A percentile compares a stretch with the other conserved stretches of the same genome.
These are phyloP conservation scores for Cornus kousa DNA, from an alignment of 148 eudicot species.

Conservation along the genomic window DNA sequence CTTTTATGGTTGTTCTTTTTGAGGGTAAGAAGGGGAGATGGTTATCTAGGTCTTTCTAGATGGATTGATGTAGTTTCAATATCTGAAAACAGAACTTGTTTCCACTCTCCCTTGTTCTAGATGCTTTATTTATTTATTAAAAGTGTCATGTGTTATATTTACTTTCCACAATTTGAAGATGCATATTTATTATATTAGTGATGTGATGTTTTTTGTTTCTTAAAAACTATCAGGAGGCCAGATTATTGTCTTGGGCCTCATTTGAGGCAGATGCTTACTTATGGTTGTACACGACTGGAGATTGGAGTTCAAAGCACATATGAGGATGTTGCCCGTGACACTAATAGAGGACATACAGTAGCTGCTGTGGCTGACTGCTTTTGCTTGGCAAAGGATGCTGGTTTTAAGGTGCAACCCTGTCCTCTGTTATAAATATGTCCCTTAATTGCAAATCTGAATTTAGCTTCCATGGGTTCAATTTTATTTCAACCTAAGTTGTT, in stretches of 20 bases:
- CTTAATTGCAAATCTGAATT: conserved; percentile 9
- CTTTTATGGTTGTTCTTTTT: neutral
- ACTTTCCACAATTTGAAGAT: neutral
- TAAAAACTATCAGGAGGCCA: conserved; percentile 66
- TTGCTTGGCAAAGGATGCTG: conserved; percentile 98
- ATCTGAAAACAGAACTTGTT: too few species aligned
- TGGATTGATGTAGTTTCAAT: too few species aligned
- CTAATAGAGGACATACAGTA: conserved; percentile 98
- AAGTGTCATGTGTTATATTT: neutral
- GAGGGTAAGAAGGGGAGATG: neutral
- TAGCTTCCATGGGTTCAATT: neutral
- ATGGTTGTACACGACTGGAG: conserved; percentile 74
- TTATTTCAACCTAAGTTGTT: neutral
- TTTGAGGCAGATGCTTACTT: conserved; percentile 35
- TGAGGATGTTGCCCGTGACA: conserved; percentile 98
- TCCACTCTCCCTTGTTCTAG: too few species aligned
- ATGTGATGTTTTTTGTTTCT: neutral
- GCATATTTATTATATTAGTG: neutral
- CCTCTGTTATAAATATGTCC: neutral
- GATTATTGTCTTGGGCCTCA: conserved; percentile 99
- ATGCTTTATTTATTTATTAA: neutral
- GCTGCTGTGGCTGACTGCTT: conserved; percentile 99
- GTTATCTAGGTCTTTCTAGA: neutral
- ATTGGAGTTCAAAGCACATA: conserved; percentile 99
- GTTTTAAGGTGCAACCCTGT: conserved; percentile 70